Conservation (phyloP, 2,329 filamentous ascomycete species). For the Ophiocordyceps camponoti-leonardi region DNA sequence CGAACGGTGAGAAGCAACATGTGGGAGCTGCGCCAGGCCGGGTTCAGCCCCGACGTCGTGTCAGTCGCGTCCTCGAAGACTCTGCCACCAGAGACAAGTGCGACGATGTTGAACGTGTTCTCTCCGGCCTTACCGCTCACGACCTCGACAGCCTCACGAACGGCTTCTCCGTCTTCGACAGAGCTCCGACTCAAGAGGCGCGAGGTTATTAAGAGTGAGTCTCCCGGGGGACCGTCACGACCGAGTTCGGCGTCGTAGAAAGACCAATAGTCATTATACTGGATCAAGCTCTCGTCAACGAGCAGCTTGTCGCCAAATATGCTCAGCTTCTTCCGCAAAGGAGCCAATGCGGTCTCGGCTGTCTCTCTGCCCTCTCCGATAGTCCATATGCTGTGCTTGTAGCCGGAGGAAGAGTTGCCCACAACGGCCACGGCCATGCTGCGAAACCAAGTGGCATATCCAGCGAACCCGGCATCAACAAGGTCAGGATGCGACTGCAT, state of each 20-base stretch:
- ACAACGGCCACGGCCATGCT: slow-evolving; percentile 8
- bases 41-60: slow-evolving; percentile 10
- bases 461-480: slow-evolving; percentile 12
- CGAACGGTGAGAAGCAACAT: slow-evolving; percentile 6
- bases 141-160: slow-evolving; percentile 10
- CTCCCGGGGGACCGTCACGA: slow-evolving; percentile 7
- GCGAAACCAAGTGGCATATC: slow-evolving; percentile 12
- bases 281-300: slow-evolving; percentile 7
- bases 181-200: slow-evolving; percentile 10
- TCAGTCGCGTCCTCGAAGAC: slow-evolving; percentile 11
- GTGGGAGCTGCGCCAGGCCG: slow-evolving; percentile 10
- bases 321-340: slow-evolving; percentile 5
- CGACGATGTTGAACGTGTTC: slow-evolving; percentile 7
- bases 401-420: slow-evolving; percentile 10
- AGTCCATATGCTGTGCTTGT: slow-evolving; percentile 11
- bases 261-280: slow-evolving; percentile 13
- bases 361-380: slow-evolving; percentile 9
- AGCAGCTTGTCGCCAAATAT: slow-evolving; percentile 7
- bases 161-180: slow-evolving; percentile 4
- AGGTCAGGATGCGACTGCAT: slow-evolving; percentile 14
- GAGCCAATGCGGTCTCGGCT: slow-evolving; percentile 6
- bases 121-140: slow-evolving; percentile 9
- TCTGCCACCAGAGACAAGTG: slow-evolving; percentile 13
- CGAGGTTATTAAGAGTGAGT: slow-evolving; percentile 9
- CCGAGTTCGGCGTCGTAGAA: slow-evolving; percentile 11